Base-by-base conservation (phyloP, 345 rosid genomes). In the Luvunga scandens region DNA sequence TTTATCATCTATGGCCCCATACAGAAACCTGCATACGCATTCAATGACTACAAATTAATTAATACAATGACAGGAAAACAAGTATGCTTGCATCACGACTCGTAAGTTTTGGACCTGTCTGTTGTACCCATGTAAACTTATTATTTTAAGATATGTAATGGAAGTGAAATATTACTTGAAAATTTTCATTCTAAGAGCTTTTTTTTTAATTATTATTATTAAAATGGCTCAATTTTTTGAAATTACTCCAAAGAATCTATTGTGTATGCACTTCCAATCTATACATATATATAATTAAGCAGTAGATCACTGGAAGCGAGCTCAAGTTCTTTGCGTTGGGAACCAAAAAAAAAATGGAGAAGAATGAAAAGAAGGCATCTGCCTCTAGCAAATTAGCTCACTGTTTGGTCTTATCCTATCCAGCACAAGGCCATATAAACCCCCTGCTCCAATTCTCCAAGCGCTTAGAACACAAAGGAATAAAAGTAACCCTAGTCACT, bases 381-480 rank as follows among this genome's bases (percentile, higher is more conserved):
- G 53, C 21, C 60, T 45, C 24, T 33, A 24, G 24, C 42, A 75
- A 9, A 66, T 42, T 42, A 42, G 71, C 82, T 72, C 90, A 83
- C 69, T 79, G 77, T 36, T 55, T 85, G 68, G 65, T 87, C 4
- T 55, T 87, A 18, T 63, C 83, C 21, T 77, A 75, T 73, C 84
- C 90, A 0, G 19, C 33, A 1, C 88, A 83, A 62, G 88, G 88
- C 39, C 90, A 83, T 77, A 38, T 87, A 38, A 87, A 79, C 76
- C 86, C 84, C 16, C 66, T 83, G 81, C 84, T 83, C 69, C 88
- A 87, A 71, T 85, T 85, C 81, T 68, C 83, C 38, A 80, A 82
- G 65, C 87, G 81, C 53, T 71, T 87, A 10, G 28, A 75, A 18
- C 53, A 55, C 81, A 80, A 75, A 76, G 83, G 87, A 8, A 36